Evolutionary conservation across 768 basidiomycete species (phyloP).

Genomic region (Boletellus sp.): DNA sequence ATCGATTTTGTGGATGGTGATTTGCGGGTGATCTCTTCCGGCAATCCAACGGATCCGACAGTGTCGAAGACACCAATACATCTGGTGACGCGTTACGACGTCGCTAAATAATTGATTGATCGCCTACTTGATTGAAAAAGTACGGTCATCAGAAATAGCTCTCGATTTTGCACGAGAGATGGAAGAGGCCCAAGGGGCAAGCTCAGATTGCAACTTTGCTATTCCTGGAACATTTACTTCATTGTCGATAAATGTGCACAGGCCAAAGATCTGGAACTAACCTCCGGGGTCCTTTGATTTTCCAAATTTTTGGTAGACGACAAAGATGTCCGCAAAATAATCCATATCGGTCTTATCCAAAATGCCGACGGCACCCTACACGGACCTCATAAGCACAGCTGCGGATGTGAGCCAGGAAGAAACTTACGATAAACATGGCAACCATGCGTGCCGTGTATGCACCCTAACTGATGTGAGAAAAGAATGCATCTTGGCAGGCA

Average conservation of each 20-base stretch:
- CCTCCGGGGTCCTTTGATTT: conserved; percentile 47
- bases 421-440: conserved; percentile 47
- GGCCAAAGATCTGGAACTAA: conserved; percentile 18
- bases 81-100: conserved; percentile 29
- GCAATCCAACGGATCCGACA: conserved; percentile 69
- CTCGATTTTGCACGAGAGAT: conserved; percentile 52
- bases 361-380: conserved; percentile 67
- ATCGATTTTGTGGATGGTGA: conserved; percentile 44
- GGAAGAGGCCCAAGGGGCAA: conserved; percentile 53
- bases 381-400: not conserved
- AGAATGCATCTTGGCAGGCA: not conserved
- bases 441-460: conserved; percentile 77
- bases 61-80: conserved; percentile 77
- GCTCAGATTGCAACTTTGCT: conserved; percentile 37
- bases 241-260: not conserved
- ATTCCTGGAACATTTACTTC: conserved; percentile 29
- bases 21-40: conserved; percentile 54
- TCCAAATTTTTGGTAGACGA: conserved; percentile 58
- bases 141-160: conserved; percentile 41
- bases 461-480: conserved; percentile 41
- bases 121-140: conserved; percentile 61
- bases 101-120: not conserved
- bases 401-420: not conserved
- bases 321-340: conserved; percentile 60
- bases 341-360: conserved; percentile 72